These are phyloP conservation scores for Kodamaea restingae DNA, from an alignment of 805 yeast genomes.

Conservation along the genomic window DNA sequence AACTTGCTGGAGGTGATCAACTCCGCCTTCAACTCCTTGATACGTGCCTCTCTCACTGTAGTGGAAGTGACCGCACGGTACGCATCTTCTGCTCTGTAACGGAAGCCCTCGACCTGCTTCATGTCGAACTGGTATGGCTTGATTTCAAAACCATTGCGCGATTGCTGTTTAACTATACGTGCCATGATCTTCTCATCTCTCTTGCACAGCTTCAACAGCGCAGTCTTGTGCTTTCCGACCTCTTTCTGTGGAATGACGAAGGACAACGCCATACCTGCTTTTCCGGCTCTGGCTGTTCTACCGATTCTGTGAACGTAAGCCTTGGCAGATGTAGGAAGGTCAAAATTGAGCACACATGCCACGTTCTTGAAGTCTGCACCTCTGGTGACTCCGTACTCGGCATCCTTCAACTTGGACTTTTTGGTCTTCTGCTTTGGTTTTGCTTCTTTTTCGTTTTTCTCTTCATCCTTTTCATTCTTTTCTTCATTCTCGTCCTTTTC, in stretches of 20 bases:
- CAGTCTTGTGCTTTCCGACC: constrained; percentile 84
- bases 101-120: constrained; percentile 89
- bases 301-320: constrained; percentile 93
- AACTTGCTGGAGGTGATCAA: constrained; percentile 83
- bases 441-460: constrained; percentile 32
- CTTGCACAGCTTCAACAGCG: constrained; percentile 65
- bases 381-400: constrained; percentile 90
- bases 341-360: constrained; percentile 94
- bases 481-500: constrained; percentile 17
- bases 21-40: constrained; percentile 83
- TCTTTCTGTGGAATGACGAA: constrained; percentile 82
- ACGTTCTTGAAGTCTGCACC: constrained; percentile 97
- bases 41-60: constrained; percentile 88
- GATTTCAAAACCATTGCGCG: constrained; percentile 65
- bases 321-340: constrained; percentile 83
- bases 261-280: constrained; percentile 89
- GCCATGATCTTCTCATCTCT: constrained; percentile 82
- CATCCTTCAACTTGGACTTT: too few species aligned
- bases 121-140: constrained; percentile 88
- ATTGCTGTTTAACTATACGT: constrained; percentile 73
- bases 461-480: constrained; percentile 15
- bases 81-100: constrained; percentile 96
- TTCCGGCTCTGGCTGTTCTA: constrained; percentile 96
- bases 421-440: too few species aligned
- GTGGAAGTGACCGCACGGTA: constrained; percentile 90